These are phyloP conservation scores for Microstegium vimineum DNA, from an alignment of 176 grass and related monocot species.

Conservation along the genomic window DNA sequence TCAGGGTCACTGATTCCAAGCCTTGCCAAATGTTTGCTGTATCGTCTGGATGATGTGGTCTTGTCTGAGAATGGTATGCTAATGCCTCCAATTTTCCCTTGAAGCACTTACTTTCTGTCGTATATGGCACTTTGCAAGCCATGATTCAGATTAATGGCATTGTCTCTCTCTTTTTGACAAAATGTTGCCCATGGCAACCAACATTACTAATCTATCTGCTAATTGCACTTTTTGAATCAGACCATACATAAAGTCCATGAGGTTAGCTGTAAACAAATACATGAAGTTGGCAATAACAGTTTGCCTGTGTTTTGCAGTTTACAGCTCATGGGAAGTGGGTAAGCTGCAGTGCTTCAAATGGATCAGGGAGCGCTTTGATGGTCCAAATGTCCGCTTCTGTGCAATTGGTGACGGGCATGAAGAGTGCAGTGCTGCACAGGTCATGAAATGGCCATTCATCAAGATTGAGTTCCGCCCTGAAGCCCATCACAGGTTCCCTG, in stretches of 20 bases:
- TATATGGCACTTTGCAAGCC: neutral
- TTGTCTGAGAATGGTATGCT: conserved; percentile 67
- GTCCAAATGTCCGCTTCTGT: conserved; percentile 72
- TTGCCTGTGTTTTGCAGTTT: conserved; percentile 42
- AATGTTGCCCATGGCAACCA: neutral
- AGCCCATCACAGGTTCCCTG: conserved; percentile 65
- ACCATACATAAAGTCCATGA: neutral
- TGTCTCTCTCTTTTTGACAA: neutral
- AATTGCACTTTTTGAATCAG: neutral
- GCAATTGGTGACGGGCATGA: conserved; percentile 80
- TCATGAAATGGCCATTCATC: conserved; percentile 85
- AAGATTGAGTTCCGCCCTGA: conserved; percentile 74
- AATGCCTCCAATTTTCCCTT: conserved; percentile 7
- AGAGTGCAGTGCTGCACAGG: conserved; percentile 66
- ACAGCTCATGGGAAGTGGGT: conserved; percentile 93
- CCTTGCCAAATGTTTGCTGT: conserved; percentile 93
- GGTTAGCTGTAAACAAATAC: neutral
- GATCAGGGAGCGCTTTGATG: conserved; percentile 75
- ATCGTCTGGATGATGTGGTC: conserved; percentile 79
- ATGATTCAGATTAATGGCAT: neutral
- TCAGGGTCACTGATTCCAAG: conserved; percentile 95
- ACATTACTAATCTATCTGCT: neutral
- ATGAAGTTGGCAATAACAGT: neutral
- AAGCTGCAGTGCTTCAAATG: conserved; percentile 94
- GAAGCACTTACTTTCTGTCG: neutral